Percentiles rank a stretch among this genome's conserved stretches.
Evolutionary conservation across 176 grass and related monocot genomes (phyloP).

Genomic region (Avena atlantica): DNA sequence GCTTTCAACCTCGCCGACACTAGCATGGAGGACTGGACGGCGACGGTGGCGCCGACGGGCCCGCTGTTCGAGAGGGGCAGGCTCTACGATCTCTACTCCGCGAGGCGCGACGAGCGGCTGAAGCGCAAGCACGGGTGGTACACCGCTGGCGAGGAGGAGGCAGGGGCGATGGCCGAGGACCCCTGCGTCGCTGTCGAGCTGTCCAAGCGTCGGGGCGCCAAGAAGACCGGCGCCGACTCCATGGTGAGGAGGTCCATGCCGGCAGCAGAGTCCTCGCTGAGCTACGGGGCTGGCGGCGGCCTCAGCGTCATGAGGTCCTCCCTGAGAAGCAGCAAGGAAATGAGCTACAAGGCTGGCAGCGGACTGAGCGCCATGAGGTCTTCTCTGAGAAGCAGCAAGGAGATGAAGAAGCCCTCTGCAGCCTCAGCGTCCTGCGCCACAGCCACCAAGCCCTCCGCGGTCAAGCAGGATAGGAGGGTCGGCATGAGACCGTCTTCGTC

Average conservation of each 20-base stretch:
- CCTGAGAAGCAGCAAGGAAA: slow-evolving; percentile 73
- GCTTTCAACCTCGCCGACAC: slow-evolving; percentile 22
- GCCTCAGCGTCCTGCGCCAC: slow-evolving; percentile 22
- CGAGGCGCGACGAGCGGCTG: slow-evolving; percentile 76
- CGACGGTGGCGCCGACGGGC: slow-evolving; percentile 14
- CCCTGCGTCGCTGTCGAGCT: slow-evolving; percentile 79
- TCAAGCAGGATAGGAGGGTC: slow-evolving; percentile 40
- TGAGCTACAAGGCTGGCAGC: slow-evolving; percentile 25
- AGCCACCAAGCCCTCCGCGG: background rate
- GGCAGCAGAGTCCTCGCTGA: slow-evolving; percentile 22
- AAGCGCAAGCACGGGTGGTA: slow-evolving; percentile 74
- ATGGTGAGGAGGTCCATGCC: slow-evolving; percentile 63
- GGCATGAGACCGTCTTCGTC: slow-evolving; percentile 42
- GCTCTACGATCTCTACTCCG: slow-evolving; percentile 87
- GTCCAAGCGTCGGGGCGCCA: slow-evolving; percentile 58
- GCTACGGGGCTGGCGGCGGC: slow-evolving; percentile 21
- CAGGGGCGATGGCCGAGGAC: slow-evolving; percentile 58
- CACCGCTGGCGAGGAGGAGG: slow-evolving; percentile 45
- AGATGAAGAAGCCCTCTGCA: slow-evolving; percentile 66
- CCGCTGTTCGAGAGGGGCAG: slow-evolving; percentile 81
- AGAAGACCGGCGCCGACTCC: slow-evolving; percentile 51
- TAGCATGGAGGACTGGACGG: slow-evolving; percentile 11
- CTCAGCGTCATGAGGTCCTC: slow-evolving; percentile 52
- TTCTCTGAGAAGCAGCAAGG: slow-evolving; percentile 70
- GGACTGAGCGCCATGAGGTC: slow-evolving; percentile 47